Evolutionary conservation across 2,329 filamentous ascomycete species (phyloP).

Genomic region (Leptographium galeiforme): DNA sequence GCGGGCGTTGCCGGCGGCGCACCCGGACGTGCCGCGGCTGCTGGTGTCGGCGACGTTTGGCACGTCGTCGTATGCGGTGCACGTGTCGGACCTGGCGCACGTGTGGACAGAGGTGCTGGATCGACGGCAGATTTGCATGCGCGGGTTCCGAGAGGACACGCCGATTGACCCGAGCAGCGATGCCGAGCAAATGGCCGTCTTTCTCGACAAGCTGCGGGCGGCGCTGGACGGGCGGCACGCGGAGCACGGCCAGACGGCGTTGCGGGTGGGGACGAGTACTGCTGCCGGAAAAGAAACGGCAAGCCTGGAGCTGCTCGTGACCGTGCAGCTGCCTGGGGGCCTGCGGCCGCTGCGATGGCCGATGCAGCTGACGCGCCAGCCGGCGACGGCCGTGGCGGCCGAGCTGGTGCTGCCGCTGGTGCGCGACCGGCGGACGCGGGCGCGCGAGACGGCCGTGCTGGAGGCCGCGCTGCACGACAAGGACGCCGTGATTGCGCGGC

Average conservation of each 20-base stretch:
- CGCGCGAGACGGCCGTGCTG: slow-evolving; percentile 29
- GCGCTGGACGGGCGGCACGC: background rate
- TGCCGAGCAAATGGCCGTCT: slow-evolving; percentile 50
- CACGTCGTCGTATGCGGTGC: slow-evolving; percentile 43
- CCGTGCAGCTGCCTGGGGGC: slow-evolving; percentile 46
- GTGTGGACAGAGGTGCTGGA: slow-evolving; percentile 60
- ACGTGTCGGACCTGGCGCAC: slow-evolving; percentile 57
- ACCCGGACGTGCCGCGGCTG: slow-evolving; percentile 40
- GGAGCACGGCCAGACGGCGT: slow-evolving; percentile 4
- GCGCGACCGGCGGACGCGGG: slow-evolving; percentile 27
- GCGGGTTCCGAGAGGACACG: slow-evolving; percentile 49
- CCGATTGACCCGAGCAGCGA: slow-evolving; percentile 63
- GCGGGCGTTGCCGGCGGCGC: slow-evolving; percentile 32
- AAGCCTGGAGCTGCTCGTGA: slow-evolving; percentile 39
- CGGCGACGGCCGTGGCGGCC: slow-evolving; percentile 28
- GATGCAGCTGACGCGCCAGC: slow-evolving; percentile 37
- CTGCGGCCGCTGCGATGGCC: slow-evolving; percentile 53
- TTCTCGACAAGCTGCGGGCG: slow-evolving; percentile 39
- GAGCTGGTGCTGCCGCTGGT: slow-evolving; percentile 39
- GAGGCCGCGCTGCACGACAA: slow-evolving; percentile 31
- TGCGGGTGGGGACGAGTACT: slow-evolving; percentile 14
- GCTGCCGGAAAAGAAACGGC: slow-evolving; percentile 14
- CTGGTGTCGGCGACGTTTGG: slow-evolving; percentile 48
- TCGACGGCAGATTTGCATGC: slow-evolving; percentile 45
- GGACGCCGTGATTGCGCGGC: slow-evolving; percentile 34